phyloP scores from a whole-genome alignment of 192 early-diverging fungal species.

The Fimicolochytrium jonesii region DNA sequence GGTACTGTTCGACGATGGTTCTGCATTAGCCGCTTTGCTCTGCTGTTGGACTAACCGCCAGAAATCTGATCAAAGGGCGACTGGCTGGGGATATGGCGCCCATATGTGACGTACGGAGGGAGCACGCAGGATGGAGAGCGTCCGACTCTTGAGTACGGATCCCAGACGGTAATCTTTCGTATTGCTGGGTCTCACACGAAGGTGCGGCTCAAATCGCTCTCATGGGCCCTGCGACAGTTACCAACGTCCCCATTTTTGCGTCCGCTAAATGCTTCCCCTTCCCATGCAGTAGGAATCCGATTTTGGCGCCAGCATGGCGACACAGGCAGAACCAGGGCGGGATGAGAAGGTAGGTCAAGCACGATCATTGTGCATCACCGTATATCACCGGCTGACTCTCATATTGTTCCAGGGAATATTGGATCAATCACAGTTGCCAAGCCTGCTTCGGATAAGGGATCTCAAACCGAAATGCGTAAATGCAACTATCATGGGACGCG shows the following conservation, averaged over 20 bases:
- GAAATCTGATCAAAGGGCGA: background rate
- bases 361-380: background rate
- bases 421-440: background rate
- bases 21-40: background rate
- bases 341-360: no score
- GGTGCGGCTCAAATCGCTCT: background rate
- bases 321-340: background rate
- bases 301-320: background rate
- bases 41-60: background rate
- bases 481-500: slow-evolving; percentile 6
- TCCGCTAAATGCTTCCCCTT: no score
- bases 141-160: slow-evolving; percentile 4
- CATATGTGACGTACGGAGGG: background rate
- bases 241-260: no score
- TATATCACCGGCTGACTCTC: background rate
- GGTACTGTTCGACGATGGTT: background rate
- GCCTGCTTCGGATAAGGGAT: background rate
- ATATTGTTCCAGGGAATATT: background rate
- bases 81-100: slow-evolving; percentile 12
- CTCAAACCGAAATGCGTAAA: slow-evolving; percentile 5
- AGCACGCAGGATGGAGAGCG: background rate
- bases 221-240: background rate
- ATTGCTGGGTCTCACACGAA: slow-evolving; percentile 5
- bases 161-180: slow-evolving; percentile 13
- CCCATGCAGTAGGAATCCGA: no score